A percentile compares a stretch with the other conserved stretches of the same genome.
Conservation (phyloP, 352 stramenopile genomes). For the Globisporangium emineosum region DNA sequence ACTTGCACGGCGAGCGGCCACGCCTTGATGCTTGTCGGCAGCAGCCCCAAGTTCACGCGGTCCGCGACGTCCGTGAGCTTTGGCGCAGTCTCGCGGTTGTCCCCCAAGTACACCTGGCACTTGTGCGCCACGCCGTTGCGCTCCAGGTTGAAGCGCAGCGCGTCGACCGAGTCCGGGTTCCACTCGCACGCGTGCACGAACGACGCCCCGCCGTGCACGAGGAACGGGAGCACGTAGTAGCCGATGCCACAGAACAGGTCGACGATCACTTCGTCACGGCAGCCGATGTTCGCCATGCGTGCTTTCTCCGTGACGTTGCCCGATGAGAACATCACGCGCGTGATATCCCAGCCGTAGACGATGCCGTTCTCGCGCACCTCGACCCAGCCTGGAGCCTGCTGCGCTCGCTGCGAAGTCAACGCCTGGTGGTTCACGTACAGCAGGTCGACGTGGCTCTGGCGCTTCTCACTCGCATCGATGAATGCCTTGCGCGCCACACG, state of each 20-base stretch:
- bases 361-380: conserved; percentile 93
- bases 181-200: conserved; percentile 95
- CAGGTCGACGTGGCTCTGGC: conserved; percentile 75
- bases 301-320: conserved; percentile 97
- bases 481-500: conserved; percentile 82
- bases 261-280: conserved; percentile 87
- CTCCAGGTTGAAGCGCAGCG: conserved; percentile 89
- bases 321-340: conserved; percentile 96
- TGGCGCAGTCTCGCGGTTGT: conserved; percentile 85
- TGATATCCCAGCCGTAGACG: conserved; percentile 94
- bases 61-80: conserved; percentile 82
- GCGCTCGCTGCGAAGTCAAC: conserved; percentile 32
- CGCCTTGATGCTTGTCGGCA: conserved; percentile 93
- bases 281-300: conserved; percentile 87
- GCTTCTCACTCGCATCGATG: conserved; percentile 75
- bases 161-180: conserved; percentile 92
- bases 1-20: conserved; percentile 92
- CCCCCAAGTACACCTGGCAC: conserved; percentile 82
- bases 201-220: conserved; percentile 86
- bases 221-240: conserved; percentile 96
- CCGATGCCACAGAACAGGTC: conserved; percentile 98
- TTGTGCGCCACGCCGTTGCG: conserved; percentile 87
- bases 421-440: conserved; percentile 52
- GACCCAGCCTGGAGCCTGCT: conserved; percentile 60
- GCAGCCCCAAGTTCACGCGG: conserved; percentile 92